These are phyloP conservation scores for Boletales sp. DNA, from an alignment of 768 basidiomycete genomes.

Conservation along the genomic window DNA sequence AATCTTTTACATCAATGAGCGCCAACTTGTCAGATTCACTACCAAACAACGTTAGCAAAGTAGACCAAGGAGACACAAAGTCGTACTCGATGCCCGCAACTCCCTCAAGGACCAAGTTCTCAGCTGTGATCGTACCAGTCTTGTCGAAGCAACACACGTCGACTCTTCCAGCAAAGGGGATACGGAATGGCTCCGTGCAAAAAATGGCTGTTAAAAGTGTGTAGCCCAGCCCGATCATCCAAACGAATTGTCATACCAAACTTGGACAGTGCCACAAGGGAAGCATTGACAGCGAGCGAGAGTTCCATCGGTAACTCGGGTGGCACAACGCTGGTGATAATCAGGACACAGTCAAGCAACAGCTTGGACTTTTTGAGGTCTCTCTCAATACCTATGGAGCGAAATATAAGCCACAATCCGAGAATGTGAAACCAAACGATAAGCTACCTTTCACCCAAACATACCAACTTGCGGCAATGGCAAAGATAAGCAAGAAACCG, in stretches of 20 bases:
- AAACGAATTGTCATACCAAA: slow-evolving; percentile 54
- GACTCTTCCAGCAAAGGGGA: slow-evolving; percentile 91
- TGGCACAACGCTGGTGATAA: slow-evolving; percentile 96
- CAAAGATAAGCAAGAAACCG: slow-evolving; percentile 95
- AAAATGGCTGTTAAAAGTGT: slow-evolving; percentile 70
- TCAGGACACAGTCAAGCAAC: slow-evolving; percentile 90
- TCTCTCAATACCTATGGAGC: slow-evolving; percentile 72
- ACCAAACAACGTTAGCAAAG: slow-evolving; percentile 3
- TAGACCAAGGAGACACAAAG: neutral
- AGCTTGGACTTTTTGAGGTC: slow-evolving; percentile 94
- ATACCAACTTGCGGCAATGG: slow-evolving; percentile 96
- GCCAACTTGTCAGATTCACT: slow-evolving; percentile 59
- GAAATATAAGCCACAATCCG: slow-evolving; percentile 4
- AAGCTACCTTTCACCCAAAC: slow-evolving; percentile 90
- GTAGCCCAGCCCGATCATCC: neutral
- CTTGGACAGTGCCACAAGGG: slow-evolving; percentile 89
- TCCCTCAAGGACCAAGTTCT: slow-evolving; percentile 92
- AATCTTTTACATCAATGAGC: slow-evolving; percentile 76
- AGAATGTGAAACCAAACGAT: neutral
- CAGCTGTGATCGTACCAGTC: slow-evolving; percentile 97
- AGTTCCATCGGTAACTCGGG: slow-evolving; percentile 99
- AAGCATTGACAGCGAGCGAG: slow-evolving; percentile 92
- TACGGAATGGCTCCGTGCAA: slow-evolving; percentile 98
- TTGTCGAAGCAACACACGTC: slow-evolving; percentile 99
- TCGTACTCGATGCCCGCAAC: slow-evolving; percentile 87